Percentiles rank a stretch among this genome's conserved stretches.
phyloP scores from a whole-genome alignment of 2,329 filamentous ascomycete genomes.

The Epichloe baconii region DNA sequence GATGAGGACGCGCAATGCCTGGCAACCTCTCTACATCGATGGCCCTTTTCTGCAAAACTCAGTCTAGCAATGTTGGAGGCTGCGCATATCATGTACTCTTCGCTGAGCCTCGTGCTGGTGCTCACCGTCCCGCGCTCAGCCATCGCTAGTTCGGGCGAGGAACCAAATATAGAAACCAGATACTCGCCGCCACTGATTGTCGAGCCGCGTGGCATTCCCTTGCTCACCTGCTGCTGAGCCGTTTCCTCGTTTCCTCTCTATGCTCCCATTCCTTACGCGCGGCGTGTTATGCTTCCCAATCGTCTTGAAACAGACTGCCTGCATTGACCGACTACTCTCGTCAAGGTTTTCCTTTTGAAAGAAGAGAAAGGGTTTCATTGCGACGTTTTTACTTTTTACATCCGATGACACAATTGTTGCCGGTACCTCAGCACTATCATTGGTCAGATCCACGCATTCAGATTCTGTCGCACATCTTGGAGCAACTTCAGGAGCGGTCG shows the following conservation, averaged over 20 bases:
- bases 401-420: background rate
- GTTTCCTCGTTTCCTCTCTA: no score
- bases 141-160: constrained; percentile 3
- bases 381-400: background rate
- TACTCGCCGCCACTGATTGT: background rate
- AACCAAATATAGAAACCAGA: constrained; percentile 1
- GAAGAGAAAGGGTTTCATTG: background rate
- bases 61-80: no score
- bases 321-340: background rate
- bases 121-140: background rate
- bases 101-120: background rate
- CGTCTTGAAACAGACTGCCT: no score
- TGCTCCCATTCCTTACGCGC: no score
- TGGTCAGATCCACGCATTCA: background rate
- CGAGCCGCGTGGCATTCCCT: background rate
- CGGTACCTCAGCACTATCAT: background rate
- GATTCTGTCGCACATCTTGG: background rate
- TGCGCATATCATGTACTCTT: no score
- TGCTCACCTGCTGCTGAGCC: no score
- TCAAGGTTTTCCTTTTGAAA: background rate
- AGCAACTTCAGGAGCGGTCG: background rate
- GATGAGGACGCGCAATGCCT: constrained; percentile 2
- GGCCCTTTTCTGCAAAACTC: no score
- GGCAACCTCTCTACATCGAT: no score
- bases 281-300: no score